phyloP scores from a whole-genome alignment of 129 eudicot species.

The Deinandra increscens region DNA sequence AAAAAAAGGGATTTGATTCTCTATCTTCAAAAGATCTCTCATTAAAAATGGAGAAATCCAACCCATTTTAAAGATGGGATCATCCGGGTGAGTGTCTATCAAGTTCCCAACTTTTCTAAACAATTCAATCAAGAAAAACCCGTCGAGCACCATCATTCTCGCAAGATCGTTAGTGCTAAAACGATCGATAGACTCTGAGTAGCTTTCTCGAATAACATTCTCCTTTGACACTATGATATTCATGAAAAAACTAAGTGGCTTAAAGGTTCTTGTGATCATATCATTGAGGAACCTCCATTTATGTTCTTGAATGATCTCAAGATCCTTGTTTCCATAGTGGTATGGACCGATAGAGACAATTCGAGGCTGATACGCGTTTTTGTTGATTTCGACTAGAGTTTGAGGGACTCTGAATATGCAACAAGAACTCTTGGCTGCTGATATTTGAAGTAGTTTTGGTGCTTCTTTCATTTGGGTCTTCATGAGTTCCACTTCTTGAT shows the following conservation, averaged over 20 bases:
- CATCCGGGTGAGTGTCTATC: slow-evolving; percentile 12
- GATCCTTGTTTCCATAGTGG: slow-evolving; percentile 34
- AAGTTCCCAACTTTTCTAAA: slow-evolving; percentile 38
- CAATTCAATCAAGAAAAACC: slow-evolving; percentile 35
- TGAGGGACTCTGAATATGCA: slow-evolving; percentile 45
- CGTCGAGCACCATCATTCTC: slow-evolving; percentile 46
- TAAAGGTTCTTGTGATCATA: slow-evolving; percentile 17
- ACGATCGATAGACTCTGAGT: slow-evolving; percentile 33
- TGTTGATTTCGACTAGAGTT: slow-evolving; percentile 31
- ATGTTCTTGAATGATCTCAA: slow-evolving; percentile 42
- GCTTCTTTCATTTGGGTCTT: slow-evolving; percentile 15
- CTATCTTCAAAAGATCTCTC: slow-evolving; percentile 37
- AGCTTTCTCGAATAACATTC: slow-evolving; percentile 23
- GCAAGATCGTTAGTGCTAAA: slow-evolving; percentile 28
- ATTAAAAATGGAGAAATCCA: slow-evolving; percentile 38
- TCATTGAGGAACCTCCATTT: slow-evolving; percentile 39
- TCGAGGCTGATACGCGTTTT: slow-evolving; percentile 37
- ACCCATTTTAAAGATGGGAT: slow-evolving; percentile 35
- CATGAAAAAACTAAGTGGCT: slow-evolving; percentile 21
- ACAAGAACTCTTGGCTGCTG: slow-evolving; percentile 34
- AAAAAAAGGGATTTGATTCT: slow-evolving; percentile 40
- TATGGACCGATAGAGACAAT: slow-evolving; percentile 42
- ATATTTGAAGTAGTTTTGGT: slow-evolving; percentile 34
- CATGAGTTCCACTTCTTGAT: slow-evolving; percentile 26
- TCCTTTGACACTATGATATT: slow-evolving; percentile 10